Evolutionary conservation across 371 early-diverging fungal species (phyloP).

Genomic region (Mucor indicus): DNA sequence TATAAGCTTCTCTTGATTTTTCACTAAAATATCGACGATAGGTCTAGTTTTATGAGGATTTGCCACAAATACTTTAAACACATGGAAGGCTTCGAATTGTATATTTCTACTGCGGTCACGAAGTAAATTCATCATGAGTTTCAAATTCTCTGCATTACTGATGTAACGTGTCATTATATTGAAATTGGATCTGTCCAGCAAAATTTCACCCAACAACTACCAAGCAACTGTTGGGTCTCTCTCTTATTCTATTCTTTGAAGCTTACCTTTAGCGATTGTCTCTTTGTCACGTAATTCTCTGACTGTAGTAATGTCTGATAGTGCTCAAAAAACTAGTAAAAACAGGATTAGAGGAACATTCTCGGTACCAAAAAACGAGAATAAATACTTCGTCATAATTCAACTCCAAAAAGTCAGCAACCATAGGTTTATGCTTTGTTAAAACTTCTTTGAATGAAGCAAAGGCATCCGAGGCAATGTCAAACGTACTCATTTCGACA

Average conservation of each 20-base stretch:
- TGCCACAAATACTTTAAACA: conserved; percentile 98
- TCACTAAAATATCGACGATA: conserved; percentile 86
- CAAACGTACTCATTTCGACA: conserved; percentile 95
- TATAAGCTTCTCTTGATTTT: conserved; percentile 90
- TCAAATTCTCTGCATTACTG: conserved; percentile 87
- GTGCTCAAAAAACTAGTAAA: conserved; percentile 78
- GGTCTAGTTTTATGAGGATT: conserved; percentile 95
- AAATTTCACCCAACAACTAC: conserved; percentile 93
- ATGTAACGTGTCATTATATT: conserved; percentile 95
- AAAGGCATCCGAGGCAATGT: conserved; percentile 97
- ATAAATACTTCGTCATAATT: conserved; percentile 84
- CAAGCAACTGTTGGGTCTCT: neutral
- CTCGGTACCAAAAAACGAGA: neutral
- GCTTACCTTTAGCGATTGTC: conserved; percentile 93
- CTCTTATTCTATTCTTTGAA: neutral
- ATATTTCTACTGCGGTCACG: conserved; percentile 94
- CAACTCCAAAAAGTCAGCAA: conserved; percentile 82
- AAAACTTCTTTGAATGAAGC: conserved; percentile 97
- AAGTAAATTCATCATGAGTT: conserved; percentile 95
- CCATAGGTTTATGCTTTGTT: conserved; percentile 89
- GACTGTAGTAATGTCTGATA: conserved; percentile 86
- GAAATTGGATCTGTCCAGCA: conserved; percentile 94
- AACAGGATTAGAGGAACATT: neutral
- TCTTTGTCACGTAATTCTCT: conserved; percentile 94
- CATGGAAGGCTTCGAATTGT: conserved; percentile 99